Base-by-base conservation (phyloP, 345 rosid species). In the Brassica nigra region DNA sequence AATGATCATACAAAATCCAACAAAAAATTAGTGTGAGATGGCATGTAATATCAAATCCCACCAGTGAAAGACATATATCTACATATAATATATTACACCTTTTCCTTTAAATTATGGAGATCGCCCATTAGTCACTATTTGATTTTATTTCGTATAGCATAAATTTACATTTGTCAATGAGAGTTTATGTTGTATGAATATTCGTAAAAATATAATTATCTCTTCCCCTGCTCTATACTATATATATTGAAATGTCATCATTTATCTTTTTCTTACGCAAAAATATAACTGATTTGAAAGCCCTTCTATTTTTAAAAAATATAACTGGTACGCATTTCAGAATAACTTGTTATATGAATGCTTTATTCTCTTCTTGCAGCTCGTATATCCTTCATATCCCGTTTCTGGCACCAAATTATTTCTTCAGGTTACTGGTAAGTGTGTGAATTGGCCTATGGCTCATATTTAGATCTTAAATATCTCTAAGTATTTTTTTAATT, bases 11-110 rank as follows among this genome's bases (percentile, higher is more conserved):
- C 62, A 64, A 70, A 70, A 69, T 44, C 55, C 12, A 66, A 66
- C 2, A 44, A 39, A 78, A 52, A 23, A 23, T 23, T 29, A 62
- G 59, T 37, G 65, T 63, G 68, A 36, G 54, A 64, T 52, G 66
- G 64, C 64, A 78, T 52, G 58, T 37, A 65, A 65, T 23, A 23
- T 71, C 71, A 70, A 71, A 63, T 49, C 58, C 76, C 71, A 64
- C 71, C 34, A 78, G 11, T 37, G 34, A 44, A 78, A 6, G 76
- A 34, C 12, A 71, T 8, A 34, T 34, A n/a, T 34, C 20, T 31
- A 62, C 28, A 68, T 62, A 55, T 16, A 8, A 39, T 39, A 39
- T 39, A 9, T 39, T 9, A 39, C 47, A 39, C 47, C 2, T 39
- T 37, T 39, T 39, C 9, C 39, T 66, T 8, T 36, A 36, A 28